These are phyloP conservation scores for Penicillium hordei DNA, from an alignment of 2,329 filamentous ascomycete species.

Conservation along the genomic window DNA sequence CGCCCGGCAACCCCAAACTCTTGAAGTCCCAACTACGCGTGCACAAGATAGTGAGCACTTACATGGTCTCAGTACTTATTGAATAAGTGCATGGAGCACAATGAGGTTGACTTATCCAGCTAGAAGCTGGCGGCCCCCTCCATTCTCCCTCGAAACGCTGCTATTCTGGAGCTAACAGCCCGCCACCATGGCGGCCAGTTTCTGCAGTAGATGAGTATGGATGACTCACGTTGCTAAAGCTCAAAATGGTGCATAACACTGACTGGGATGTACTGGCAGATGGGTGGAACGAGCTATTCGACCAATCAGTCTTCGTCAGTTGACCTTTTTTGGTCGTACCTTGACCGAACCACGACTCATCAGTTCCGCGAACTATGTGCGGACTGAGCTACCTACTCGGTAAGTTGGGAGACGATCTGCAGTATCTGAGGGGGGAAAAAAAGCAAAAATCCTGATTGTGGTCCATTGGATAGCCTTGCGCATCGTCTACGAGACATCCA, in stretches of 20 bases:
- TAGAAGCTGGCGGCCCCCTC: conserved; percentile 33
- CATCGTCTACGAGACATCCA: conserved; percentile 98
- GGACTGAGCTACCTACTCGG: conserved; percentile 87
- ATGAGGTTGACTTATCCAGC: conserved; percentile 39
- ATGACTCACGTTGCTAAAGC: conserved; percentile 28
- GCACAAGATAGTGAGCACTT: neutral
- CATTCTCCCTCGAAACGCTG: conserved; percentile 25
- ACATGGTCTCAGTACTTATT: neutral
- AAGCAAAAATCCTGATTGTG: neutral
- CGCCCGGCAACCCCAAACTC: conserved; percentile 11
- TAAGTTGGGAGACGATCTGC: conserved; percentile 37
- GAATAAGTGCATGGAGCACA: conserved; percentile 32
- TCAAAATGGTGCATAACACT: conserved; percentile 8
- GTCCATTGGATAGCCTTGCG: conserved; percentile 62
- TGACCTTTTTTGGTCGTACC: conserved; percentile 95
- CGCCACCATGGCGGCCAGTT: conserved; percentile 59
- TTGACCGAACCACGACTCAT: conserved; percentile 86
- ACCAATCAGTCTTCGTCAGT: conserved; percentile 92
- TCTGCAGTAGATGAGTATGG: conserved; percentile 59
- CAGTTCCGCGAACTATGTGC: conserved; percentile 95
- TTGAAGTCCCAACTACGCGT: neutral
- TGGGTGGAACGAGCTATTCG: conserved; percentile 91
- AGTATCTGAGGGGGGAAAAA: too few relatives aligned
- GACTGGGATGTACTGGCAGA: conserved; percentile 50
- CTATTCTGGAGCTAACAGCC: conserved; percentile 34